Evolutionary conservation across 2,329 filamentous ascomycete species (phyloP).

Genomic region (Colletotrichum ledebouriae): DNA sequence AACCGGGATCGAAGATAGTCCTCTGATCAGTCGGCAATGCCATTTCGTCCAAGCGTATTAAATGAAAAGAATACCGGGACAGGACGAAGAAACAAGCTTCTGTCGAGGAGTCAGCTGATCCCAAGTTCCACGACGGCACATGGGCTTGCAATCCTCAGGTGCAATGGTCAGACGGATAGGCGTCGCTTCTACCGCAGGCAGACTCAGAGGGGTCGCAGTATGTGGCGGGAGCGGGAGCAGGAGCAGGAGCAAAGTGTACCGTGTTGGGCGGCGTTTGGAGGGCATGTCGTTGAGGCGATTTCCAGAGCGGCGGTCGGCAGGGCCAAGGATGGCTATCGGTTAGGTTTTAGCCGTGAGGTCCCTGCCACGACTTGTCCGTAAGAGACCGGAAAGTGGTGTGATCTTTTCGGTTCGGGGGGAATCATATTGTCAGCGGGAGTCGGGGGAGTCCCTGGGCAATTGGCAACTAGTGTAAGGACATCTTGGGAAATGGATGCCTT

Average conservation of each 20-base stretch:
- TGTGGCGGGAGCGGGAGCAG: not conserved
- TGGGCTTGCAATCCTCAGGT: not conserved
- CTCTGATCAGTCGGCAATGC: no score
- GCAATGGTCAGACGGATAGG: no score
- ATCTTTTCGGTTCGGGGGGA: slow-evolving; percentile 29
- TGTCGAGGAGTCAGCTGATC: slow-evolving; percentile 30
- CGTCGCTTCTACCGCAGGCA: no score
- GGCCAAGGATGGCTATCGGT: slow-evolving; percentile 1
- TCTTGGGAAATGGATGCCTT: slow-evolving; percentile 12
- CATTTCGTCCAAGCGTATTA: no score
- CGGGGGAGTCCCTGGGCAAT: no score
- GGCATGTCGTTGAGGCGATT: not conserved
- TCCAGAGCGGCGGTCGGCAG: no score
- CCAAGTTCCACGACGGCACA: slow-evolving; percentile 24
- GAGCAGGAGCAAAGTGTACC: not conserved
- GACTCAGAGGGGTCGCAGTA: no score
- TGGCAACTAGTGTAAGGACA: not conserved
- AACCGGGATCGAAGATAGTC: no score
- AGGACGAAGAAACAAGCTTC: slow-evolving; percentile 24
- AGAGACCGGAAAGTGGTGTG: slow-evolving; percentile 40
- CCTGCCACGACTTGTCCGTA: slow-evolving; percentile 21
- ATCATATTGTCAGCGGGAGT: no score
- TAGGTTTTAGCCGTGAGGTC: slow-evolving; percentile 18
- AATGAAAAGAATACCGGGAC: no score
- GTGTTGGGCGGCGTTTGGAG: slow-evolving; percentile 2